These are phyloP conservation scores for Ziziphus jujuba DNA, from an alignment of 306 rosid genomes.

Conservation along the genomic window DNA sequence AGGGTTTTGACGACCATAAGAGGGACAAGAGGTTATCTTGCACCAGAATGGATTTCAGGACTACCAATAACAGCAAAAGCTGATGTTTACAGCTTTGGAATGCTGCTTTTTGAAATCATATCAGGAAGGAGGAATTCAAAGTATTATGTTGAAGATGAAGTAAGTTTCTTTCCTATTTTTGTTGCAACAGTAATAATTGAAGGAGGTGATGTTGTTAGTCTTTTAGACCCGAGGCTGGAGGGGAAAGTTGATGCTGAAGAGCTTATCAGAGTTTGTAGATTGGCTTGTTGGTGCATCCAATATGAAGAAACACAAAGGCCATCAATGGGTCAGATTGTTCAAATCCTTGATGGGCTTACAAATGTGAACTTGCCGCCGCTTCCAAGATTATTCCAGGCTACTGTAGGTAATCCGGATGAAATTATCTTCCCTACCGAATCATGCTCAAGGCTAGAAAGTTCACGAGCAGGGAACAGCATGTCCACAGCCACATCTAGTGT, in stretches of 20 bases:
- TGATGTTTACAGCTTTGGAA: conserved; percentile 88
- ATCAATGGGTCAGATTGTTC: conserved; percentile 79
- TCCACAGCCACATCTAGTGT: background rate
- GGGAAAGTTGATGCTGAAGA: conserved; percentile 55
- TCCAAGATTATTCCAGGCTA: conserved; percentile 54
- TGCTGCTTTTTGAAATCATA: conserved; percentile 81
- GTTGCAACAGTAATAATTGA: conserved; percentile 44
- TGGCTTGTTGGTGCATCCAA: too few species aligned
- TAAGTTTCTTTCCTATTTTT: conserved; percentile 54
- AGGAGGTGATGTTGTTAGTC: conserved; percentile 46
- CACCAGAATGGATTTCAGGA: conserved; percentile 88
- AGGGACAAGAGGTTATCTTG: conserved; percentile 91
- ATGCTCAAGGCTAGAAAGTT: background rate
- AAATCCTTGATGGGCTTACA: conserved; percentile 64
- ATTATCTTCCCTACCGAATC: background rate
- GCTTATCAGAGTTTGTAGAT: conserved; percentile 47
- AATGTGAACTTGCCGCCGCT: conserved; percentile 60
- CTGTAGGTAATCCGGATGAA: conserved; percentile 48
- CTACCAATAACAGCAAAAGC: conserved; percentile 82
- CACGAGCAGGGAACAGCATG: background rate
- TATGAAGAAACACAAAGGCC: conserved; percentile 72
- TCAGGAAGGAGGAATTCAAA: conserved; percentile 80
- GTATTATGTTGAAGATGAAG: conserved; percentile 49
- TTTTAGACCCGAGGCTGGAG: conserved; percentile 56
- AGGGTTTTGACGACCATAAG: conserved; percentile 86